Conservation (phyloP, 2,329 filamentous ascomycete species). For the Apiospora koreana region DNA sequence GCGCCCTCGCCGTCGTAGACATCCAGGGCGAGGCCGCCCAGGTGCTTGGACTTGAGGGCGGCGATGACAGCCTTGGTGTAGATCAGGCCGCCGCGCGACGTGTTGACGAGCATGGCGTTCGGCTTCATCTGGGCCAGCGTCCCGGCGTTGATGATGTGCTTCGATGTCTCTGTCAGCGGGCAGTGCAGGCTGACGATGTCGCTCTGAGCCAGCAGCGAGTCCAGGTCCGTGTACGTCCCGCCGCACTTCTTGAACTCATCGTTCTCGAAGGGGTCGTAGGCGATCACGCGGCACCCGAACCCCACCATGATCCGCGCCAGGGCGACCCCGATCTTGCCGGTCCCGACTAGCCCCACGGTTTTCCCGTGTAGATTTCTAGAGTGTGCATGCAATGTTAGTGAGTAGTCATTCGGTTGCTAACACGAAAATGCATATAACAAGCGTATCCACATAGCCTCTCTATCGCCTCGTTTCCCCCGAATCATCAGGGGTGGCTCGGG, state of each 20-base stretch:
- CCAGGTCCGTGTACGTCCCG: constrained; percentile 55
- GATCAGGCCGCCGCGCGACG: constrained; percentile 66
- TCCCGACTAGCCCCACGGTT: constrained; percentile 67
- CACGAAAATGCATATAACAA: background rate
- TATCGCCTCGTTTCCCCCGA: background rate
- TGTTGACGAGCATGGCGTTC: constrained; percentile 66
- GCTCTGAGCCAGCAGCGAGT: constrained; percentile 53
- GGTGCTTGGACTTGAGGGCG: constrained; percentile 59
- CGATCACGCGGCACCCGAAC: constrained; percentile 64
- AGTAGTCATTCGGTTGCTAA: background rate
- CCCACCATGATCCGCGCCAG: constrained; percentile 63
- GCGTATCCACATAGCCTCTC: background rate
- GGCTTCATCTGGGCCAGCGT: constrained; percentile 58
- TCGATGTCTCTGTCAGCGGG: constrained; percentile 60
- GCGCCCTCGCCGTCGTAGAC: constrained; percentile 68
- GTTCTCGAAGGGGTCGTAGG: constrained; percentile 58
- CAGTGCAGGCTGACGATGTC: constrained; percentile 69
- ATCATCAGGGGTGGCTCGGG: background rate
- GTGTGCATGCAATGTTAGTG: background rate
- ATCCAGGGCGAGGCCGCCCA: constrained; percentile 66
- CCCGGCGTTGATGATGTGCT: constrained; percentile 59
- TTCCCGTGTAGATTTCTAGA: constrained; percentile 57
- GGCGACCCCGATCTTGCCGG: constrained; percentile 65
- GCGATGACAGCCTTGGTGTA: constrained; percentile 60
- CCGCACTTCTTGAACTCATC: constrained; percentile 46